Conservation (phyloP, 441 rosid species). For the Raphanus hybrid region DNA sequence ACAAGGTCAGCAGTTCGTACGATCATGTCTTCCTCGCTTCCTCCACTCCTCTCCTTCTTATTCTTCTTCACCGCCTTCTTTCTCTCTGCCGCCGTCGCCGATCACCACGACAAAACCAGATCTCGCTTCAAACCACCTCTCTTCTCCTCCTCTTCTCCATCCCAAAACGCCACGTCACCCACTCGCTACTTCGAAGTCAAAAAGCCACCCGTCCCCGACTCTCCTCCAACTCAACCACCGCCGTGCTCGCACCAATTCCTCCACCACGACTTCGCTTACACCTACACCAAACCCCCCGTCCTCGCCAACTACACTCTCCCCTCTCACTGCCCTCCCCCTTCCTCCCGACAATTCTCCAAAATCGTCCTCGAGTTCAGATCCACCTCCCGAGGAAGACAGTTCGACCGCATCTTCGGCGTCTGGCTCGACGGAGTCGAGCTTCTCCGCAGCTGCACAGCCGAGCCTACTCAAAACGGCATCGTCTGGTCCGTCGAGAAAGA, state of each 20-base stretch:
- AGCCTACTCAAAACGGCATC: constrained; percentile 73
- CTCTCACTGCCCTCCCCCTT: constrained; percentile 57
- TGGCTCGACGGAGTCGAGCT: constrained; percentile 91
- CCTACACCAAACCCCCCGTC: constrained; percentile 64
- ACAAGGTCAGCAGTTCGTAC: background rate
- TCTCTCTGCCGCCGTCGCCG: constrained; percentile 34
- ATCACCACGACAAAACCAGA: constrained; percentile 38
- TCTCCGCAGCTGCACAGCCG: constrained; percentile 95
- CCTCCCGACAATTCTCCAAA: constrained; percentile 58
- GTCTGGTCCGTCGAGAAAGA: constrained; percentile 85
- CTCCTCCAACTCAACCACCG: constrained; percentile 51
- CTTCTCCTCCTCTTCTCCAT: constrained; percentile 39
- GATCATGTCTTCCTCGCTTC: constrained; percentile 48
- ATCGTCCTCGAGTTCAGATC: constrained; percentile 83
- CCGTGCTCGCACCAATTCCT: constrained; percentile 65
- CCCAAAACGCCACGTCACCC: constrained; percentile 44
- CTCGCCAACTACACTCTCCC: constrained; percentile 63
- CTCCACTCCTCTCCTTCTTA: constrained; percentile 38
- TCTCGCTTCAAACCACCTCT: constrained; percentile 39
- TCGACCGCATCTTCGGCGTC: constrained; percentile 82
- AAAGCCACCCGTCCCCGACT: constrained; percentile 54
- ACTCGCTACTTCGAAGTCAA: constrained; percentile 79
- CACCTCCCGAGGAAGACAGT: constrained; percentile 74
- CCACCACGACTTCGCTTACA: constrained; percentile 73
- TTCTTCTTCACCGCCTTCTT: constrained; percentile 41